Percentiles rank a stretch among this genome's conserved stretches.
These are phyloP conservation scores for Rhizophagus clarus DNA, from an alignment of 192 early-diverging fungal species.

Conservation along the genomic window DNA sequence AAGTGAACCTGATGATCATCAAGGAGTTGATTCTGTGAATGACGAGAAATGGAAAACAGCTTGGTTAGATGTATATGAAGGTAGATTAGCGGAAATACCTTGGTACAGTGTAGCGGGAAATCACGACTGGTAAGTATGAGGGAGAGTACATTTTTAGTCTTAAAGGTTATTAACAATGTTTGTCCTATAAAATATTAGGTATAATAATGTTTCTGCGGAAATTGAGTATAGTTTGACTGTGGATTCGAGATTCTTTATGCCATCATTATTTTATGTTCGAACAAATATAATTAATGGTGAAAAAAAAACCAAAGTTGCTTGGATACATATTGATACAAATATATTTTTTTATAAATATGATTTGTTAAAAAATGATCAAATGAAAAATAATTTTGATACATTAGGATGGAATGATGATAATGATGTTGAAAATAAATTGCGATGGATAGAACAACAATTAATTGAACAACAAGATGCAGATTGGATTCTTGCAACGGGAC, in stretches of 20 bases:
- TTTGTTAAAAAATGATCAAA: background rate
- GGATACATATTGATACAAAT: conserved; percentile 21
- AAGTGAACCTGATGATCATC: conserved; percentile 10
- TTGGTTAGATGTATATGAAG: conserved; percentile 30
- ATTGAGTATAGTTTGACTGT: conserved; percentile 18
- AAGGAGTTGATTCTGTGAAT: conserved; percentile 18
- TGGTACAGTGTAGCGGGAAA: conserved; percentile 32
- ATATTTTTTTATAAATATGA: conserved; percentile 10
- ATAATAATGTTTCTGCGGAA: conserved; percentile 25
- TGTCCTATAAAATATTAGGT: conserved; percentile 12
- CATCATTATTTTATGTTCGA: conserved; percentile 28
- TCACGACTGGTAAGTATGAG: conserved; percentile 25
- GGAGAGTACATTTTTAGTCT: background rate
- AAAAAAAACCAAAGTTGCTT: background rate
- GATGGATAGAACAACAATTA: conserved; percentile 23
- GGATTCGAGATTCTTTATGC: conserved; percentile 22
- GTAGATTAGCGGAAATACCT: conserved; percentile 16
- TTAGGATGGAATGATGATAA: background rate
- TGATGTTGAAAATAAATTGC: conserved; percentile 12
- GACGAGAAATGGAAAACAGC: conserved; percentile 28
- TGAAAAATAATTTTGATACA: background rate
- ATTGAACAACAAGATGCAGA: conserved; percentile 16
- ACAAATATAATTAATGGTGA: background rate
- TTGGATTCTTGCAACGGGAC: conserved; percentile 25
- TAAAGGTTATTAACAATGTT: too few relatives aligned